Percentiles rank a stretch among this genome's conserved stretches.
Evolutionary conservation across 768 basidiomycete species (phyloP).

Genomic region (Russula griseocarnosa): DNA sequence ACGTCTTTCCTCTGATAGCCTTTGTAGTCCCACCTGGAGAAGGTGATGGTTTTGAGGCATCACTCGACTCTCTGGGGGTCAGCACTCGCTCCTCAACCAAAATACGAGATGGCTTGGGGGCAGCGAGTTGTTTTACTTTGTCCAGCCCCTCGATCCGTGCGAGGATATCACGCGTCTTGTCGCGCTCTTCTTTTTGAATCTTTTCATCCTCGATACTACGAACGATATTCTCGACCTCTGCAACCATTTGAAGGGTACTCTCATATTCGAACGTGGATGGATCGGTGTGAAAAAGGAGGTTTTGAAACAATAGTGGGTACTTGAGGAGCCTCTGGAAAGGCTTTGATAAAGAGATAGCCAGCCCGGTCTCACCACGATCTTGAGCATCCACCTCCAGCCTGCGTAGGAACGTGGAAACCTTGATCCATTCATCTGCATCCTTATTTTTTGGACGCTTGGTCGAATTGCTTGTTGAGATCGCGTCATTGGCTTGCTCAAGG

Average conservation of each 20-base stretch:
- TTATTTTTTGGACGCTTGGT: constrained; percentile 81
- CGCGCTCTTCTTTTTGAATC: constrained; percentile 91
- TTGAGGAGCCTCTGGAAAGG: constrained; percentile 96
- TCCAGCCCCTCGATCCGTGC: constrained; percentile 96
- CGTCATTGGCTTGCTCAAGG: constrained; percentile 80
- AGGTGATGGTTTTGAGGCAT: constrained; percentile 31
- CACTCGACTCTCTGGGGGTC: constrained; percentile 34
- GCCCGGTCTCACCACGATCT: constrained; percentile 88
- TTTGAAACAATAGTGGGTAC: constrained; percentile 96
- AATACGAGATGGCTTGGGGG: constrained; percentile 85
- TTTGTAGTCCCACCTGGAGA: constrained; percentile 43
- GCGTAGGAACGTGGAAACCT: constrained; percentile 68
- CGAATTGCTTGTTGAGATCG: constrained; percentile 55
- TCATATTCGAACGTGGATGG: constrained; percentile 98
- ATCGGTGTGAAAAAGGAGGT: constrained; percentile 93
- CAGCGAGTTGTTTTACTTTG: constrained; percentile 85
- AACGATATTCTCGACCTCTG: constrained; percentile 94
- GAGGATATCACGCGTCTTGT: constrained; percentile 91
- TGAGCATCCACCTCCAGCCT: constrained; percentile 74
- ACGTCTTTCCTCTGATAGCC: constrained; percentile 74
- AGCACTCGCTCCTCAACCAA: constrained; percentile 77
- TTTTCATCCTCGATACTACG: constrained; percentile 98
- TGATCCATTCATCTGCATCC: constrained; percentile 72
- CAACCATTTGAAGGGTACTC: constrained; percentile 92
- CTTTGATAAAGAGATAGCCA: constrained; percentile 93